phyloP scores from a whole-genome alignment of 2,329 filamentous ascomycete species.

The Helicocarpus griseus region DNA sequence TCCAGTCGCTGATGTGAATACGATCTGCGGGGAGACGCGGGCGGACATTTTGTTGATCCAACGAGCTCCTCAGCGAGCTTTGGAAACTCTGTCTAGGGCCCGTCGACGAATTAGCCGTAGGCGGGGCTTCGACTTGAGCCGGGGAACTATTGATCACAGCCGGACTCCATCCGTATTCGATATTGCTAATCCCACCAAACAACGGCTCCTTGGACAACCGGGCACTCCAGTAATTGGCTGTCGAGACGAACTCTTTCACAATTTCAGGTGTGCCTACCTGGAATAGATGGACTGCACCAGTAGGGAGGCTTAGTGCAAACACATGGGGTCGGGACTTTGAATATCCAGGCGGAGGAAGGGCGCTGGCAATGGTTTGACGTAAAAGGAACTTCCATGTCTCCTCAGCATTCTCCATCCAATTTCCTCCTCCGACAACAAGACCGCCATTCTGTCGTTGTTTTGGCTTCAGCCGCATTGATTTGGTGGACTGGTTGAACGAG shows the following conservation, averaged over 20 bases:
- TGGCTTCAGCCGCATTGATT: conserved; percentile 55
- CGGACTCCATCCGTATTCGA: conserved; percentile 96
- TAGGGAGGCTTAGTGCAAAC: conserved; percentile 86
- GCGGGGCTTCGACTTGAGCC: conserved; percentile 43
- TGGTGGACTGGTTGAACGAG: conserved; percentile 71
- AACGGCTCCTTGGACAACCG: conserved; percentile 88
- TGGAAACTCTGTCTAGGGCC: conserved; percentile 44
- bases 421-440: conserved; percentile 79
- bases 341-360: conserved; percentile 83
- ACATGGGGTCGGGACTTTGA: conserved; percentile 84
- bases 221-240: conserved; percentile 96
- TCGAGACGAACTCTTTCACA: conserved; percentile 84
- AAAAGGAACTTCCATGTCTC: conserved; percentile 79
- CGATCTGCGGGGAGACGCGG: conserved; percentile 74
- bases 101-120: conserved; percentile 22
- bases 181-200: conserved; percentile 85
- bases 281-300: conserved; percentile 93
- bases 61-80: conserved; percentile 54
- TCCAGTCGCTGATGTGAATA: conserved; percentile 77
- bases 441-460: conserved; percentile 45
- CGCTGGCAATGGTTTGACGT: conserved; percentile 82
- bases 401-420: conserved; percentile 96
- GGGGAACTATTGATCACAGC: conserved; percentile 67
- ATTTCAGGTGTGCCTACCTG: conserved; percentile 94
- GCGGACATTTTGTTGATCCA: conserved; percentile 55